Percentiles rank a stretch among this genome's conserved stretches.
phyloP scores from a whole-genome alignment of 2,329 filamentous ascomycete species.

The Pochonia chlamydosporia region DNA sequence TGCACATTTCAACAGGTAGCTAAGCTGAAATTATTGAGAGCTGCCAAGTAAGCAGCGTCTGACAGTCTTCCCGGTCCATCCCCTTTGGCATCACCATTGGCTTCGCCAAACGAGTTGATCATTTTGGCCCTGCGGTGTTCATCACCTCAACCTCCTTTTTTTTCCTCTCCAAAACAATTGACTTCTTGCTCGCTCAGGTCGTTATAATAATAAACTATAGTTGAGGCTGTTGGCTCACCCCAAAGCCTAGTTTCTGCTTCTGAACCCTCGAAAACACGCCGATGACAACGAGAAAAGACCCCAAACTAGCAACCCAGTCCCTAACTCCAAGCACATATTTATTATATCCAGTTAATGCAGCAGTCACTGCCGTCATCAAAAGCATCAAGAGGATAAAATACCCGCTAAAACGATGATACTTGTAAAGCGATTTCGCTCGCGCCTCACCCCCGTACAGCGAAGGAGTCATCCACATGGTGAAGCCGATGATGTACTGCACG shows the following conservation, averaged over 20 bases:
- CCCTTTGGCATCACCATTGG: no score
- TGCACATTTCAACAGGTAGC: no score
- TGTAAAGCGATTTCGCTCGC: conserved; percentile 78
- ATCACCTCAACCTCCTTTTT: no score
- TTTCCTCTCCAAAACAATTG: no score
- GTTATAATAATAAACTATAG: no score
- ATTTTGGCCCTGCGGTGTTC: no score
- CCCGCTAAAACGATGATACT: conserved; percentile 76
- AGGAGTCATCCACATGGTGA: conserved; percentile 76
- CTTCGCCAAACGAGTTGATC: no score
- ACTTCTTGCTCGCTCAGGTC: no score
- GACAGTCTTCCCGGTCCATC: no score
- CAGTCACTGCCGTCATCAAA: conserved; percentile 67
- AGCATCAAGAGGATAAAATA: conserved; percentile 69
- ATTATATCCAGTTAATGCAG: conserved; percentile 73
- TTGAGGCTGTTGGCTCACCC: no score
- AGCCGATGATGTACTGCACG: conserved; percentile 70
- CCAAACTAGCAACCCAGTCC: conserved; percentile 67
- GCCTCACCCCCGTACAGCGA: conserved; percentile 70
- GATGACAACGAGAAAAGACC: conserved; percentile 57
- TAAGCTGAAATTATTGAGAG: no score
- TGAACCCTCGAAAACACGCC: conserved; percentile 76
- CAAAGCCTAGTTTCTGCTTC: conserved; percentile 54
- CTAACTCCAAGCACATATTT: conserved; percentile 62
- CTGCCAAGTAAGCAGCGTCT: no score